Conservation (phyloP, 495 filamentous ascomycete species). For the Polyplosphaeria fusca region DNA sequence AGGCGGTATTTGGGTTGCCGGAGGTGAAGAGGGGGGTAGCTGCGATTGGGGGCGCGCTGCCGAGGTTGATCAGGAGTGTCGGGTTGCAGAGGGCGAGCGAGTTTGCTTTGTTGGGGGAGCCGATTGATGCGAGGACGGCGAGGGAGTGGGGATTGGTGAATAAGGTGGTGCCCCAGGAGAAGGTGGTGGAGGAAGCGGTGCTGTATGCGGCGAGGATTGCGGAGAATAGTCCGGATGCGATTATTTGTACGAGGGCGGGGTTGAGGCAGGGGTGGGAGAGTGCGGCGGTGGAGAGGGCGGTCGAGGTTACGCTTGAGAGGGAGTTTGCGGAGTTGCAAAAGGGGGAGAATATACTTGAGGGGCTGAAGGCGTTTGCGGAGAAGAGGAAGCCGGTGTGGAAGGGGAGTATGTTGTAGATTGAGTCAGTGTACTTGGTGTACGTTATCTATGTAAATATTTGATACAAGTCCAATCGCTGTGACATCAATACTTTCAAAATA, state of each 20-base stretch:
- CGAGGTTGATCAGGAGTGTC: constrained; percentile 20
- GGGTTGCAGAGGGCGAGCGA: constrained; percentile 28
- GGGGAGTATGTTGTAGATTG: constrained; percentile 11
- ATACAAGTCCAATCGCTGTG: too few relatives aligned
- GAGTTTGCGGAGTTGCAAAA: constrained; percentile 39
- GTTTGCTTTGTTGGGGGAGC: constrained; percentile 21
- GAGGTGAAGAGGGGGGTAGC: constrained; percentile 27
- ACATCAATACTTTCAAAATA: too few relatives aligned
- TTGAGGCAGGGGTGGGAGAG: constrained; percentile 25
- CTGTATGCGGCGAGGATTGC: constrained; percentile 16
- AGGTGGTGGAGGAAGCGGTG: constrained; percentile 21
- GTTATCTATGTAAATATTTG: too few relatives aligned
- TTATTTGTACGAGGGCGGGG: constrained; percentile 18
- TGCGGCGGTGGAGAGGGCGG: constrained; percentile 16
- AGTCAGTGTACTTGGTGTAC: too few relatives aligned
- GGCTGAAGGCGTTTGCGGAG: constrained; percentile 42
- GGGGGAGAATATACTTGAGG: constrained; percentile 44
- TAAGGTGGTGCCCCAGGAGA: constrained; percentile 8
- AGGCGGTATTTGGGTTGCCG: constrained; percentile 22
- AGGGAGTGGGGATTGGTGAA: constrained; percentile 21
- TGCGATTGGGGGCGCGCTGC: constrained; percentile 18
- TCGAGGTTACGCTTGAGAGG: constrained; percentile 9
- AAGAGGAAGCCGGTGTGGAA: constrained; percentile 45
- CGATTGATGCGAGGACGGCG: constrained; percentile 10
- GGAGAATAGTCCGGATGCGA: constrained; percentile 25